Evolutionary conservation across 176 grass and related monocot species (phyloP).

Genomic region (Cymbopogon citratus): DNA sequence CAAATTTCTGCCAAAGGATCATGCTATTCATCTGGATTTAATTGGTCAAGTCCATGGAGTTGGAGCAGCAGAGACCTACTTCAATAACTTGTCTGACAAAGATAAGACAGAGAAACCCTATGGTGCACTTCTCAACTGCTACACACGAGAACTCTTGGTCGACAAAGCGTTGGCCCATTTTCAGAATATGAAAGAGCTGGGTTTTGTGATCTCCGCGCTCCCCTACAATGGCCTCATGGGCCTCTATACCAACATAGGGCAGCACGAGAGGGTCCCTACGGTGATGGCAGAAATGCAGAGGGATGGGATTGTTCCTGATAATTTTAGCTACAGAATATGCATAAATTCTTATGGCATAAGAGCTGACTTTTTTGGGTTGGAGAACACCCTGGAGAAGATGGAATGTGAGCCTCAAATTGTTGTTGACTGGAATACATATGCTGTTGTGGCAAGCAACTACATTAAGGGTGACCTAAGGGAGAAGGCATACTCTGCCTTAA

Average conservation of each 20-base stretch:
- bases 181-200: conserved; percentile 70
- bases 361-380: conserved; percentile 71
- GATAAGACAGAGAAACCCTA: conserved; percentile 65
- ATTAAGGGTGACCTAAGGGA: conserved; percentile 50
- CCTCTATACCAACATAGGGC: conserved; percentile 61
- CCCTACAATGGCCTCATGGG: conserved; percentile 83
- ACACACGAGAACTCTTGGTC: conserved; percentile 44
- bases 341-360: conserved; percentile 65
- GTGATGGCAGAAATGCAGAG: conserved; percentile 73
- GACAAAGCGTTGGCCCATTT: conserved; percentile 73
- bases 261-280: conserved; percentile 70
- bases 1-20: conserved; percentile 53
- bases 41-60: conserved; percentile 59
- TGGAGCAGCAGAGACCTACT: conserved; percentile 63
- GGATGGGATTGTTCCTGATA: conserved; percentile 63
- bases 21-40: conserved; percentile 78
- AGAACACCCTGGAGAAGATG: conserved; percentile 78
- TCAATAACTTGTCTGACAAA: conserved; percentile 48
- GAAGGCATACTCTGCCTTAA: conserved; percentile 55
- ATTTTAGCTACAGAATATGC: conserved; percentile 86
- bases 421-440: conserved; percentile 81
- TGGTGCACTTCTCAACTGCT: conserved; percentile 79
- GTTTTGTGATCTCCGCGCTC: conserved; percentile 45
- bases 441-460: conserved; percentile 66
- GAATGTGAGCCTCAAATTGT: conserved; percentile 82